These are phyloP conservation scores for Plasmodium yoelii DNA, from an alignment of 169 alveolate genomes.

Conservation along the genomic window DNA sequence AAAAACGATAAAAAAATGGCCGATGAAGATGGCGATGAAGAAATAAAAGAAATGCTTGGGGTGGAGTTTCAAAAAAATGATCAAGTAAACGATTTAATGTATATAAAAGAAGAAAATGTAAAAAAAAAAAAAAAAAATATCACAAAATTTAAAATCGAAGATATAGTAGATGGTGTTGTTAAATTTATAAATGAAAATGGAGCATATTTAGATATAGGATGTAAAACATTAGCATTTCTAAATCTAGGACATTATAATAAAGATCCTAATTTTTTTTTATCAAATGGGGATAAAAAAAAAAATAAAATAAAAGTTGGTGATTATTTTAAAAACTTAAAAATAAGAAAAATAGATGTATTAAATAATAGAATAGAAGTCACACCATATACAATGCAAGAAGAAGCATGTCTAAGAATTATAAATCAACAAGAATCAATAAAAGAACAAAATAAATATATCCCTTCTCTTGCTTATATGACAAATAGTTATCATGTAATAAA, in stretches of 20 bases:
- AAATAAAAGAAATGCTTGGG: slow-evolving; percentile 27
- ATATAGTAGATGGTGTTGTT: slow-evolving; percentile 41
- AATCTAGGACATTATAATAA: slow-evolving; percentile 67
- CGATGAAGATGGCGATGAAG: neutral
- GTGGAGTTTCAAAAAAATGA: slow-evolving; percentile 29
- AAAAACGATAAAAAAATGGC: neutral
- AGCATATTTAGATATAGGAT: slow-evolving; percentile 74
- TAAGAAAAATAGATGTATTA: slow-evolving; percentile 41
- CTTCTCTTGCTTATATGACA: slow-evolving; percentile 32
- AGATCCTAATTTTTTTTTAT: slow-evolving; percentile 25
- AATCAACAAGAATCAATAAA: slow-evolving; percentile 53
- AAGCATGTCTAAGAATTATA: slow-evolving; percentile 57
- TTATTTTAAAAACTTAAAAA: slow-evolving; percentile 45
- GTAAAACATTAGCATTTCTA: slow-evolving; percentile 64
- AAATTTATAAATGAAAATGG: slow-evolving; percentile 59
- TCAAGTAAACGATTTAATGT: slow-evolving; percentile 38
- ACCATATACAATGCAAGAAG: slow-evolving; percentile 27
- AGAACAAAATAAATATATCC: slow-evolving; percentile 72
- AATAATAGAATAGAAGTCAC: slow-evolving; percentile 58
- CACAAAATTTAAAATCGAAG: slow-evolving; percentile 51
- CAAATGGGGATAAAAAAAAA: slow-evolving; percentile 9
- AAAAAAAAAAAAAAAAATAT: slow-evolving; percentile 27
- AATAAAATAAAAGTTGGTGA: slow-evolving; percentile 40
- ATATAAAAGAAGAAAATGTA: slow-evolving; percentile 44
- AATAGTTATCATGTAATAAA: slow-evolving; percentile 61